Conservation (phyloP, 495 filamentous ascomycete genomes). For the Schizothecium vesticola region DNA sequence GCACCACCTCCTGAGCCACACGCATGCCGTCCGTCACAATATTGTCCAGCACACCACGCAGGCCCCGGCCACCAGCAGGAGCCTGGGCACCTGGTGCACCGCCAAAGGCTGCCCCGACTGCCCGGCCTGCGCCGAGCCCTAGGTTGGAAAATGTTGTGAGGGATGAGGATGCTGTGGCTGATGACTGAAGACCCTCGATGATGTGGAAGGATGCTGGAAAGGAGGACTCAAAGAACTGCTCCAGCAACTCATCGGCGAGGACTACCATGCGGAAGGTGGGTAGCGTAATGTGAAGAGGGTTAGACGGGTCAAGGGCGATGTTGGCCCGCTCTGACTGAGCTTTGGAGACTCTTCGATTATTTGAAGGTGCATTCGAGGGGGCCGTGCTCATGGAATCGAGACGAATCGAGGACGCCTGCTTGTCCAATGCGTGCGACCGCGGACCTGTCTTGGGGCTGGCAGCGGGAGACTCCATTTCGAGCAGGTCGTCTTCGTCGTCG, state of each 20-base stretch:
- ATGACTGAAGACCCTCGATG: slow-evolving; percentile 38
- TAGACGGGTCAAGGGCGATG: slow-evolving; percentile 81
- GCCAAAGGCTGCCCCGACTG: slow-evolving; percentile 35
- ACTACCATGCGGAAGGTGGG: slow-evolving; percentile 99
- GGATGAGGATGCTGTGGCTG: slow-evolving; percentile 42
- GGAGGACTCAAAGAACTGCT: slow-evolving; percentile 88
- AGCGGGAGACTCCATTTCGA: slow-evolving; percentile 46
- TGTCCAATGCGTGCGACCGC: slow-evolving; percentile 17
- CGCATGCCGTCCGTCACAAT: slow-evolving; percentile 96
- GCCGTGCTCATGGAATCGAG: slow-evolving; percentile 17
- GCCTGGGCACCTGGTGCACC: slow-evolving; percentile 34
- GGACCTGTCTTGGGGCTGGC: slow-evolving; percentile 34
- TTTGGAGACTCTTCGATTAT: slow-evolving; percentile 43
- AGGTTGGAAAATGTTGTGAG: slow-evolving; percentile 77
- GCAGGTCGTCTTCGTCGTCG: slow-evolving; percentile 64
- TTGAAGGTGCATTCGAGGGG: slow-evolving; percentile 6
- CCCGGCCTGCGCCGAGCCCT: slow-evolving; percentile 43
- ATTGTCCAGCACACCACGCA: slow-evolving; percentile 90
- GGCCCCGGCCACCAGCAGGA: slow-evolving; percentile 59
- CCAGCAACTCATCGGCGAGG: slow-evolving; percentile 88
- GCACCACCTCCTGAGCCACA: slow-evolving; percentile 82
- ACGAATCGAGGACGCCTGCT: slow-evolving; percentile 16
- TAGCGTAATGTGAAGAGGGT: slow-evolving; percentile 90
- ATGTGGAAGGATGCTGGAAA: slow-evolving; percentile 62
- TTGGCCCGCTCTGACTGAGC: slow-evolving; percentile 66